Percentiles rank a stretch among this genome's conserved stretches.
Evolutionary conservation across 176 grass and related monocot species (phyloP).

Genomic region (Dactylis glomerata): DNA sequence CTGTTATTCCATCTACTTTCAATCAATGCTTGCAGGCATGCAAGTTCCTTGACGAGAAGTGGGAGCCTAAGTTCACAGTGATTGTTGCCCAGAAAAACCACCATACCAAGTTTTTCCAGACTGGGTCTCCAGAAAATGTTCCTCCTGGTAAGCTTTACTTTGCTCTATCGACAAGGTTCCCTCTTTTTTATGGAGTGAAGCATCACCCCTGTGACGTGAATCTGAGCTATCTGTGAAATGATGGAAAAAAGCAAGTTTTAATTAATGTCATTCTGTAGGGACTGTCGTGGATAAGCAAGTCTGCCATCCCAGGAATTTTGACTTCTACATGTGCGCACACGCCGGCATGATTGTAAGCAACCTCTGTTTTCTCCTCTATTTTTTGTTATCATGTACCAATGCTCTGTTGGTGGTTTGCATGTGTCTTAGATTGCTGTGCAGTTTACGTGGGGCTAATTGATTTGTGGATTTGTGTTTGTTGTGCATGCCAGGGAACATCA

Average conservation of each 20-base stretch:
- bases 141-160: constrained; percentile 35
- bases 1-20: neutral
- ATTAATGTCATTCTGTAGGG: constrained; percentile 41
- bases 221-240: neutral
- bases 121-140: constrained; percentile 57
- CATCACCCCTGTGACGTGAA: neutral
- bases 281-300: constrained; percentile 82
- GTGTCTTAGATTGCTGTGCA: too few species aligned
- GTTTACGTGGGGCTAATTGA: neutral
- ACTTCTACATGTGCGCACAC: constrained; percentile 90
- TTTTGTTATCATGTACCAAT: too few species aligned
- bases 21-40: constrained; percentile 32
- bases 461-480: constrained; percentile 10
- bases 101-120: constrained; percentile 70
- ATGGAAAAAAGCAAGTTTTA: too few species aligned
- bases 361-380: neutral
- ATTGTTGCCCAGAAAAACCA: constrained; percentile 93
- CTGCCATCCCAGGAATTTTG: constrained; percentile 81
- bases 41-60: constrained; percentile 67
- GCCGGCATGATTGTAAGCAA: constrained; percentile 77
- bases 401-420: neutral
- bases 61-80: constrained; percentile 69
- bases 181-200: neutral
- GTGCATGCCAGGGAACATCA: constrained; percentile 57
- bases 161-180: too few species aligned